Evolutionary conservation across 2,329 filamentous ascomycete species (phyloP).

Genomic region (Niveomyces coronatus): DNA sequence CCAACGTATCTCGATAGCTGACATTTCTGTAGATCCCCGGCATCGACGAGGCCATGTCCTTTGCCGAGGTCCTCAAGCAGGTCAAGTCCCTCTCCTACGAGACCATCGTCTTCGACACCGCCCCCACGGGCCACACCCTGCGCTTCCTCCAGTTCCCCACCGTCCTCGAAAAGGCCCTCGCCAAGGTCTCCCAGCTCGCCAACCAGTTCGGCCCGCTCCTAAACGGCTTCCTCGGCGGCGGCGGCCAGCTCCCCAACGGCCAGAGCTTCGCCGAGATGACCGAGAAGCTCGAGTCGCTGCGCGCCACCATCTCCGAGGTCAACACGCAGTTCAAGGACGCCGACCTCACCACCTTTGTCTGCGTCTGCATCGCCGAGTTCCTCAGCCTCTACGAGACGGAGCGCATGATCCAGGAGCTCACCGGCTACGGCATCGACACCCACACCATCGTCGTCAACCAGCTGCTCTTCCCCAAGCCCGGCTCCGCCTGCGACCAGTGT

Average conservation of each 20-base stretch:
- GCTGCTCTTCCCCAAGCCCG: conserved; percentile 80
- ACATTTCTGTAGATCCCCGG: conserved; percentile 69
- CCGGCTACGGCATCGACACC: conserved; percentile 88
- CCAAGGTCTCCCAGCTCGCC: conserved; percentile 89
- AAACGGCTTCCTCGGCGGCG: conserved; percentile 79
- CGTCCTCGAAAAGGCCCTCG: conserved; percentile 96
- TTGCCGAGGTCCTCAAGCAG: conserved; percentile 97
- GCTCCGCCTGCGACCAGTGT: conserved; percentile 87
- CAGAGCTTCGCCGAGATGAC: conserved; percentile 87
- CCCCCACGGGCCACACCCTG: conserved; percentile 93
- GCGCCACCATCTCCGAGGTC: conserved; percentile 88
- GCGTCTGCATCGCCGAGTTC: conserved; percentile 97
- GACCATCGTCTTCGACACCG: conserved; percentile 98
- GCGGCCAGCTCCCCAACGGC: conserved; percentile 71
- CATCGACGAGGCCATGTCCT: conserved; percentile 99
- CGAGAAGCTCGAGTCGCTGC: conserved; percentile 85
- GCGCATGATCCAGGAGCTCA: conserved; percentile 97
- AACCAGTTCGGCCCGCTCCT: conserved; percentile 92
- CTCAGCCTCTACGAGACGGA: conserved; percentile 95
- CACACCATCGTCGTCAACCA: conserved; percentile 98
- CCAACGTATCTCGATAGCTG: too few species aligned
- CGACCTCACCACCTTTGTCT: conserved; percentile 91
- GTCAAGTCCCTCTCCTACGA: conserved; percentile 99
- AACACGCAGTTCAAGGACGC: conserved; percentile 98
- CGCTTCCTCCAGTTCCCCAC: conserved; percentile 98